phyloP scores from a whole-genome alignment of 31 red algal species.

The Asparagopsis taxiformis region DNA sequence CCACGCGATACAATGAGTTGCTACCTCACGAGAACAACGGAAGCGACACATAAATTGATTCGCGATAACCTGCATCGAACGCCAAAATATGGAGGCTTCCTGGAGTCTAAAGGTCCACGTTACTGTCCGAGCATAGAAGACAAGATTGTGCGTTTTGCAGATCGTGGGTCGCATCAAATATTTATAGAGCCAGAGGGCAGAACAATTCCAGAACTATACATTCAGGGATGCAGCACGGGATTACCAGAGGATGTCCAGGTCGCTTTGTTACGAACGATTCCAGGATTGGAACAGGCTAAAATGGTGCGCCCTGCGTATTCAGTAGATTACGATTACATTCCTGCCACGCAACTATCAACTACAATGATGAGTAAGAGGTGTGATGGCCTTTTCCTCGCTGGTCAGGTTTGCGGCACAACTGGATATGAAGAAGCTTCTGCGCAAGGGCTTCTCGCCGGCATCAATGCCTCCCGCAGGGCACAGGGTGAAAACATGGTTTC shows the following conservation, averaged over 20 bases:
- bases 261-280: slow-evolving; percentile 82
- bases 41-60: slow-evolving; percentile 88
- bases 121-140: slow-evolving; percentile 98
- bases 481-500: slow-evolving; percentile 40
- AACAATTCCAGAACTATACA: slow-evolving; percentile 87
- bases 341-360: slow-evolving; percentile 71
- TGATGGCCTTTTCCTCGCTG: slow-evolving; percentile 92
- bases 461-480: slow-evolving; percentile 79
- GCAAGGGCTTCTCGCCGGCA: slow-evolving; percentile 92
- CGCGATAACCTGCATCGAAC: slow-evolving; percentile 88
- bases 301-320: slow-evolving; percentile 97
- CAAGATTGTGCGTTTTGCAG: slow-evolving; percentile 98
- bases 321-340: slow-evolving; percentile 97
- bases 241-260: slow-evolving; percentile 94
- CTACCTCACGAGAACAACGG: slow-evolving; percentile 92
- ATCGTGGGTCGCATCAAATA: slow-evolving; percentile 85
- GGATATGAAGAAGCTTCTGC: slow-evolving; percentile 99
- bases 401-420: slow-evolving; percentile 96
- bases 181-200: slow-evolving; percentile 99
- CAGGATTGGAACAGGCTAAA: slow-evolving; percentile 84
- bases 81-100: slow-evolving; percentile 95
- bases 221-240: slow-evolving; percentile 90
- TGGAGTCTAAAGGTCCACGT: slow-evolving; percentile 83
- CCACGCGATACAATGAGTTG: slow-evolving; percentile 72
- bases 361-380: slow-evolving; percentile 77